Conservation (phyloP, 2,329 filamentous ascomycete genomes). For the Talaromyces sp. region DNA sequence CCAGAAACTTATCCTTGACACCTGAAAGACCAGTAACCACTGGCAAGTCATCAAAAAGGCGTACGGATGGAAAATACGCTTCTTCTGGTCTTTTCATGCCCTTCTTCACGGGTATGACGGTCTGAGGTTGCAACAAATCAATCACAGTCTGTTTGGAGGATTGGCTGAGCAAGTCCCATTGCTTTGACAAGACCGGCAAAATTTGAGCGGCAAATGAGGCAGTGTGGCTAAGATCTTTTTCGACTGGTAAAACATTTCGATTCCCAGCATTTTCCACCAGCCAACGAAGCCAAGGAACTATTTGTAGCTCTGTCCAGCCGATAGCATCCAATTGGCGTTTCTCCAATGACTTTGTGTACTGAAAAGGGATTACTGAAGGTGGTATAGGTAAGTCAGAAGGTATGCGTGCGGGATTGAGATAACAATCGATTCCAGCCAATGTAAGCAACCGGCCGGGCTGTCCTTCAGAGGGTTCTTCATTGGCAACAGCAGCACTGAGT, state of each 20-base stretch:
- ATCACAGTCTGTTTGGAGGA: conserved; percentile 64
- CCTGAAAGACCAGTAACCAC: conserved; percentile 70
- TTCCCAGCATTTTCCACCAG: conserved; percentile 65
- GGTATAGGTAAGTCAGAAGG: conserved; percentile 78
- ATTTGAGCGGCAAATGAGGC: conserved; percentile 73
- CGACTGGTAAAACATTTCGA: conserved; percentile 53
- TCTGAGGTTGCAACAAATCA: conserved; percentile 61
- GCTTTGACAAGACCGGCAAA: conserved; percentile 76
- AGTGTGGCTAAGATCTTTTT: conserved; percentile 68
- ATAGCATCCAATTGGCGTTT: conserved; percentile 70
- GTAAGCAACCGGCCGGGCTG: conserved; percentile 70
- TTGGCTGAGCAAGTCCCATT: conserved; percentile 76
- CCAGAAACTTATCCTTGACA: conserved; percentile 86
- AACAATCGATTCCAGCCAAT: conserved; percentile 70
- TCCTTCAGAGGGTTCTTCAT: conserved; percentile 55
- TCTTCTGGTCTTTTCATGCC: conserved; percentile 85
- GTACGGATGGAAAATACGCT: conserved; percentile 90
- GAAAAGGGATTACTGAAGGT: conserved; percentile 75
- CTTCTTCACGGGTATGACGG: conserved; percentile 83
- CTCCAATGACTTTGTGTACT: conserved; percentile 70
- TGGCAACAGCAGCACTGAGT: conserved; percentile 65
- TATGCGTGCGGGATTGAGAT: conserved; percentile 72
- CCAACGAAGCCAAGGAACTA: conserved; percentile 81
- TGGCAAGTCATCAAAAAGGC: conserved; percentile 89
- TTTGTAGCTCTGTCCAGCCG: conserved; percentile 80